Percentiles rank a stretch among this genome's conserved stretches.
These are phyloP conservation scores for Apophysomyces variabilis DNA, from an alignment of 371 early-diverging fungal genomes.

Conservation along the genomic window DNA sequence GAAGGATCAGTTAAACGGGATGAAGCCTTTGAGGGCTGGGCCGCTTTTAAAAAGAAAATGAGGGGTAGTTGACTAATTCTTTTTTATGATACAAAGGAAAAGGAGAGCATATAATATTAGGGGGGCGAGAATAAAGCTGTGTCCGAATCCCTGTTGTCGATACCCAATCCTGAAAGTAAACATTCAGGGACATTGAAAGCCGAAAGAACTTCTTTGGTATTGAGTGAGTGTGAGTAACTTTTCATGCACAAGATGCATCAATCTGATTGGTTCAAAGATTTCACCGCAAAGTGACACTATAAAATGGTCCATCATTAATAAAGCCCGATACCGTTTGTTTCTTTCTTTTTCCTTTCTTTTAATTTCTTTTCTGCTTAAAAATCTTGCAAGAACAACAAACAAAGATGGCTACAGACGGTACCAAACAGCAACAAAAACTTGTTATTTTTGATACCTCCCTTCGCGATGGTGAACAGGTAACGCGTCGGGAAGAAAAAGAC, in stretches of 20 bases:
- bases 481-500: not conserved
- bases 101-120: not conserved
- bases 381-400: not conserved
- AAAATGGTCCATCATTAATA: not conserved
- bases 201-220: not conserved
- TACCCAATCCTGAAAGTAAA: not conserved
- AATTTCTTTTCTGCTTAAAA: constrained; percentile 3
- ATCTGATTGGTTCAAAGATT: not conserved
- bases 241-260: not conserved
- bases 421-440: constrained; percentile 68
- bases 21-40: constrained; percentile 7
- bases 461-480: constrained; percentile 95
- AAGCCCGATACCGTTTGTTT: constrained; percentile 1
- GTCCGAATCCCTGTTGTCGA: not conserved
- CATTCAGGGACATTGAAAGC: constrained; percentile 1
- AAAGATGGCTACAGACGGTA: constrained; percentile 8
- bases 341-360: not conserved
- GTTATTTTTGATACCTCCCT: constrained; percentile 95
- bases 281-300: constrained; percentile 1
- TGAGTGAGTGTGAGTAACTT: not conserved
- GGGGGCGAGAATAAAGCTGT: not conserved
- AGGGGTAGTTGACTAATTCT: not conserved
- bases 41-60: not conserved
- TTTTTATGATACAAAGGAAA: not conserved
- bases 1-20: constrained; percentile 4